These are phyloP conservation scores for Chlorella sp. DNA, from an alignment of 139 green algal species.

Conservation along the genomic window DNA sequence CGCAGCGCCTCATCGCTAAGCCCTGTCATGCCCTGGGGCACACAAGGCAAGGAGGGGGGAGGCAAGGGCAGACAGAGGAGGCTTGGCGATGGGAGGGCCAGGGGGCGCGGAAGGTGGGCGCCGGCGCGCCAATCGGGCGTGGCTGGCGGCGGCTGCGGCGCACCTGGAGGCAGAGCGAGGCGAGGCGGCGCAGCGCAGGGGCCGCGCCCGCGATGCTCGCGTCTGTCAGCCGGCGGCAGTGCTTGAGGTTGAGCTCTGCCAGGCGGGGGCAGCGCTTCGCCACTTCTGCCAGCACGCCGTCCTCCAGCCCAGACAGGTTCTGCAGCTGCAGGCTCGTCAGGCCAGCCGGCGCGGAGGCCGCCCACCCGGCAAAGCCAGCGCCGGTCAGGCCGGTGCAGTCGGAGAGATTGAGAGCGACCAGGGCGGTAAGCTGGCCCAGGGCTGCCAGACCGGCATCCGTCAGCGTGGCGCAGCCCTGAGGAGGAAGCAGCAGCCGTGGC, in stretches of 20 bases:
- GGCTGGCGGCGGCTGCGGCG: background rate
- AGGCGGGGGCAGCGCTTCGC: background rate
- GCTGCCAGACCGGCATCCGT: constrained; percentile 38
- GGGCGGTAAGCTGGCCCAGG: constrained; percentile 26
- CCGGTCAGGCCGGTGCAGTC: constrained; percentile 43
- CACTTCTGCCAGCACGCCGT: constrained; percentile 38
- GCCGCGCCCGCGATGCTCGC: constrained; percentile 32
- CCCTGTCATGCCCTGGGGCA: constrained; percentile 40
- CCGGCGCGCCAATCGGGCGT: no score
- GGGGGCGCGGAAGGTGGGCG: no score
- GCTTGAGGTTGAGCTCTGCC: constrained; percentile 46
- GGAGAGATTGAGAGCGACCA: constrained; percentile 33
- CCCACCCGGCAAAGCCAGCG: constrained; percentile 1
- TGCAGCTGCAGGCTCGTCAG: constrained; percentile 39
- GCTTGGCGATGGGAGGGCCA: no score
- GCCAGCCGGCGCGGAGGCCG: background rate
- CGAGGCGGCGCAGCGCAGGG: constrained; percentile 14
- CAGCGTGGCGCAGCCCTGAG: constrained; percentile 47
- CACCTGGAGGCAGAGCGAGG: constrained; percentile 27
- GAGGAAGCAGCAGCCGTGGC: background rate
- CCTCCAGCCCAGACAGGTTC: constrained; percentile 30
- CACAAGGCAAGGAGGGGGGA: constrained; percentile 22
- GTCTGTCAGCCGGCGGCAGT: constrained; percentile 47
- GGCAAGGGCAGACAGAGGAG: constrained; percentile 13
- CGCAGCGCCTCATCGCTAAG: constrained; percentile 44